These are phyloP conservation scores for Colletotrichum truncatum DNA, from an alignment of 2,329 filamentous ascomycete genomes.

Conservation along the genomic window DNA sequence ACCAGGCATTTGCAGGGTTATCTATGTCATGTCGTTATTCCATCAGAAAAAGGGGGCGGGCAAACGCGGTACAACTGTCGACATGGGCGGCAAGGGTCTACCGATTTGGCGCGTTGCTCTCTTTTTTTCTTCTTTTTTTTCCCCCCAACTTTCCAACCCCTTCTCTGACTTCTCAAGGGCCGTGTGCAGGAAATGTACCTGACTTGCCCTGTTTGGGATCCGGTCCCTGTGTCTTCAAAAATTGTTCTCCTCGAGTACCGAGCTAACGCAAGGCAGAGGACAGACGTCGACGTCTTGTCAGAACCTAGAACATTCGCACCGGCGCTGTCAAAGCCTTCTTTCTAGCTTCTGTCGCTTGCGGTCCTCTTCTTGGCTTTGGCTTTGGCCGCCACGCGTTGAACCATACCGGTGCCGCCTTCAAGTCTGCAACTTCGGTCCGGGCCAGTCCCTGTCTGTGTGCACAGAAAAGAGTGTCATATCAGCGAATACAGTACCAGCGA, in stretches of 20 bases:
- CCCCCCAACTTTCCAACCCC: not conserved
- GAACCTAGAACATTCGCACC: slow-evolving; percentile 14
- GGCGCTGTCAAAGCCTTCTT: slow-evolving; percentile 16
- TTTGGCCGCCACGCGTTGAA: not conserved
- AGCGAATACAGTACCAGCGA: not conserved
- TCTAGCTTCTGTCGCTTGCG: not conserved
- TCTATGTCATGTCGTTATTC: not conserved
- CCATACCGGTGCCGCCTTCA: not conserved
- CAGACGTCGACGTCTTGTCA: slow-evolving; percentile 13
- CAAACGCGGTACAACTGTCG: slow-evolving; percentile 32
- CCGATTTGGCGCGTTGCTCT: not conserved
- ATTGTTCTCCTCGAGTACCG: not conserved
- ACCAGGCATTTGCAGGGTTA: not conserved
- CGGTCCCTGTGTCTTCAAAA: slow-evolving; percentile 7
- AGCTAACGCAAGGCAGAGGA: slow-evolving; percentile 21
- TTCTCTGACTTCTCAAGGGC: not conserved
- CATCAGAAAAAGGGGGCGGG: not conserved
- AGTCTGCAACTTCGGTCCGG: not conserved
- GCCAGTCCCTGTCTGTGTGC: not conserved
- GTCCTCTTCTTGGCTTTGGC: slow-evolving; percentile 1
- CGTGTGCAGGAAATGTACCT: slow-evolving; percentile 15
- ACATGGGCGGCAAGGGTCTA: slow-evolving; percentile 15
- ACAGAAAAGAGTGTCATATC: not conserved
- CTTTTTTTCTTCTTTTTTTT: not conserved
- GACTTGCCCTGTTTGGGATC: slow-evolving; percentile 24